Base-by-base conservation (phyloP, 2,329 filamentous ascomycete genomes). In the Fusarium mexicanum region DNA sequence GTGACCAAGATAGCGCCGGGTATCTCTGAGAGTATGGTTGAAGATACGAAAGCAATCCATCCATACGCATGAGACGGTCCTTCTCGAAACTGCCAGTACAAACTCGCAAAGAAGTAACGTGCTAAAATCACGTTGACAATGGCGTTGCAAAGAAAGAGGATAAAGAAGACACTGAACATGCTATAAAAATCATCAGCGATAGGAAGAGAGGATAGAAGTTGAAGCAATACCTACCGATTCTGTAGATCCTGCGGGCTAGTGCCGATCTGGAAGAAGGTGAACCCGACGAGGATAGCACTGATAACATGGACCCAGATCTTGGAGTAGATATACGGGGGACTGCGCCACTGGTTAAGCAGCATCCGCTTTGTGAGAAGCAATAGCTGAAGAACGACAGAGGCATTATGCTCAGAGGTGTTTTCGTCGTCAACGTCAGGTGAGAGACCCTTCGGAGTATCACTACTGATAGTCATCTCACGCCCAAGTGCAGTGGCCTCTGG, bases 401-500 rank as follows among this genome's bases (percentile, higher is more conserved):
- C 51, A 5, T 55, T 40, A 10, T 55, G 14, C 5, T 40, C 37
- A 5, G 20, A 31, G 2, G 26, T 17, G 4, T 2, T 29, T 13
- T 18, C 51, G 6, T 31, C 37, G 14, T 13, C 5, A 6, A 13
- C 8, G 0, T 0, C 14, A 5, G 51, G 18, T 4, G 37, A 31
- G 12, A 5, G 20, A 7, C 0, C 16, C 14, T 29, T 38, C 2
- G 14, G 11, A 31, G 14, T 13, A 40, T 31, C 20, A 17, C 14
- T 31, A 22, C 20, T n/a, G 5, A 9, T 17, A n/a, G 13, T 10
- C 8, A 55, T 40, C 10, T 55, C 35, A 7, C 3, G 51, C 10
- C 24, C 20, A 9, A 55, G 24, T 5, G 20, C n/a, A 29, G 24
- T 6, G 8, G 51, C 51, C 6, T 55, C 51, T 26, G 12, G 14